Evolutionary conservation across 805 yeast genomes (phyloP), one percentile per base, ranked within the genome.

Genomic region (Wickerhamiella vanderwaltii): DNA sequence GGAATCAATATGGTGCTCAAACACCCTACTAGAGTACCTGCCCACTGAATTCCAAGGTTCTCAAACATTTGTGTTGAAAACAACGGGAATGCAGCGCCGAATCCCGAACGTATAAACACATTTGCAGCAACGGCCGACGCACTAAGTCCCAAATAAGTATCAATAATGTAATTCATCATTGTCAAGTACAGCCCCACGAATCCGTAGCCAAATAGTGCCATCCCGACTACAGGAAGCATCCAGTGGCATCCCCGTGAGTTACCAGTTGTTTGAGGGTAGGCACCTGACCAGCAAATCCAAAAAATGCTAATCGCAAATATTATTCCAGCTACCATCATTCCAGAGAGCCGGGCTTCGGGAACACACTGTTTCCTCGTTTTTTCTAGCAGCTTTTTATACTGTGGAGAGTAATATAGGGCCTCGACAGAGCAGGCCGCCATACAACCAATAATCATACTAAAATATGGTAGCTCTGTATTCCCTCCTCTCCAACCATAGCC

Each of bases 221-320:
- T 67, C 6, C 76, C 79, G 34, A 75, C 59, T 58, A 71, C 66
- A 19, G 79, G 82, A 6, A 66, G 72, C n/a, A 68, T 58, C 77
- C 76, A 72, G 56, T 79, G 94, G 31, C 84, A 73, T 16, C 41
- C 41, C 17, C 22, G 20, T 15, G 41, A 34, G 35, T 72, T 77
- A 36, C 36, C 34, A 29, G 83, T 73, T 32, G 61, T 60, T 18
- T 77, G 61, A 34, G 72, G 77, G 60, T 77, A 86, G 48, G 73
- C 71, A 56, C 94, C 95, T 6, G 88, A 66, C 95, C 95, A 86
- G 44, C 82, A 73, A 58, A 86, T 67, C 94, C 94, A 81, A 53
- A 85, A 68, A 47, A 85, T 64, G 40, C 95, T 95, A 41, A 74
- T 65, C 23, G 93, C 79, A 64, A 86, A 83, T 6, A 70, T 55